These are phyloP conservation scores for Colletotrichum eleusines DNA, from an alignment of 2,329 filamentous ascomycete species.

Conservation along the genomic window DNA sequence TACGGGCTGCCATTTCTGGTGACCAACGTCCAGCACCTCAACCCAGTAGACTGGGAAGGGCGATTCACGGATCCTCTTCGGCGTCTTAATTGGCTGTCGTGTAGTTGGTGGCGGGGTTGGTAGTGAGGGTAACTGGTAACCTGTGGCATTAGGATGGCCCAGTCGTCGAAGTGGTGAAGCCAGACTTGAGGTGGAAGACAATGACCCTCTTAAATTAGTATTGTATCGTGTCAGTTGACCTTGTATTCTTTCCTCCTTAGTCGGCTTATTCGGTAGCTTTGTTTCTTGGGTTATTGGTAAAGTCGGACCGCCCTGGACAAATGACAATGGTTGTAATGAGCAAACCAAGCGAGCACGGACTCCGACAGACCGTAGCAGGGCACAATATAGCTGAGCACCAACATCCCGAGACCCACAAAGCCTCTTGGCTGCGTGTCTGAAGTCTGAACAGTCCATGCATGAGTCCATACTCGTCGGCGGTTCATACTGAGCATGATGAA, in stretches of 20 bases:
- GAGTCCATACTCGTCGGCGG: slow-evolving; percentile 74
- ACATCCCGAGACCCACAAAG: slow-evolving; percentile 88
- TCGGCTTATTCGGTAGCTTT: slow-evolving; percentile 48
- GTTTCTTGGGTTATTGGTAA: slow-evolving; percentile 57
- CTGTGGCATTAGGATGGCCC: slow-evolving; percentile 67
- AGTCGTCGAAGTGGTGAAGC: slow-evolving; percentile 61
- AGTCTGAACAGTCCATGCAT: slow-evolving; percentile 78
- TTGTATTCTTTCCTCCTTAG: slow-evolving; percentile 52
- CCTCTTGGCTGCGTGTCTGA: slow-evolving; percentile 75
- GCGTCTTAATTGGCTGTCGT: slow-evolving; percentile 48
- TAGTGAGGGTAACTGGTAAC: slow-evolving; percentile 62
- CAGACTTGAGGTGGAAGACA: slow-evolving; percentile 47
- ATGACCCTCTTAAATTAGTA: slow-evolving; percentile 30
- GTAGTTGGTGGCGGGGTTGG: slow-evolving; percentile 54
- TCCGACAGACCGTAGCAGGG: slow-evolving; percentile 84
- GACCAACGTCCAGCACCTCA: slow-evolving; percentile 86
- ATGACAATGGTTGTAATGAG: slow-evolving; percentile 86
- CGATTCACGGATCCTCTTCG: slow-evolving; percentile 72
- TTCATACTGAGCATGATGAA: slow-evolving; percentile 58
- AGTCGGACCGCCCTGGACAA: slow-evolving; percentile 66
- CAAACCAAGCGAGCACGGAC: slow-evolving; percentile 87
- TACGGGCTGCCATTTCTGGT: slow-evolving; percentile 92
- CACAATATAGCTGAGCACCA: slow-evolving; percentile 91
- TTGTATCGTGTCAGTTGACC: slow-evolving; percentile 58
- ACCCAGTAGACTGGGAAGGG: slow-evolving; percentile 92